phyloP scores from a whole-genome alignment of 2,329 filamentous ascomycete genomes.

The Podosphaera aphanis region DNA sequence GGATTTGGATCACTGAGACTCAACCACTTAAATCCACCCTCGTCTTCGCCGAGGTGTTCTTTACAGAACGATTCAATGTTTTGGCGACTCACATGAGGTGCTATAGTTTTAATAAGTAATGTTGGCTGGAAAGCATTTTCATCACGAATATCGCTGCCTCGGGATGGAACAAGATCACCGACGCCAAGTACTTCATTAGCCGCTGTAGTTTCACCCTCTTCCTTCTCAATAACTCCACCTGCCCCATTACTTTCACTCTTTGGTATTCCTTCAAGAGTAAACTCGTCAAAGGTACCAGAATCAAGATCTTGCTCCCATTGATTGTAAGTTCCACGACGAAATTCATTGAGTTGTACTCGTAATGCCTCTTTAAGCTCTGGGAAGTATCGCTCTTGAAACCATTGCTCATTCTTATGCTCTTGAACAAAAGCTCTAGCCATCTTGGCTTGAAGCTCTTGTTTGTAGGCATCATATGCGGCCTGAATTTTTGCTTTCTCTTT shows the following conservation, averaged over 20 bases:
- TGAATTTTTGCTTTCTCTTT: constrained; percentile 63
- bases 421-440: constrained; percentile 81
- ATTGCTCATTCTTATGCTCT: constrained; percentile 85
- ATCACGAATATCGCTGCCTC: constrained; percentile 69
- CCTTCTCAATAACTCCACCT: constrained; percentile 71
- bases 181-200: constrained; percentile 84
- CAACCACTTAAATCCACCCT: constrained; percentile 86
- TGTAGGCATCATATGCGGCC: constrained; percentile 40
- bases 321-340: constrained; percentile 52
- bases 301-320: constrained; percentile 83
- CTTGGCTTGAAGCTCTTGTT: constrained; percentile 44
- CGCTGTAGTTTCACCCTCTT: constrained; percentile 81
- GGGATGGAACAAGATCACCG: constrained; percentile 65
- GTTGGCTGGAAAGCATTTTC: constrained; percentile 76
- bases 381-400: constrained; percentile 91
- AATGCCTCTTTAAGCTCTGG: constrained; percentile 58
- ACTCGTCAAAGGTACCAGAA: constrained; percentile 72
- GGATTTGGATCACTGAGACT: constrained; percentile 94
- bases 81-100: constrained; percentile 77
- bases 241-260: constrained; percentile 79
- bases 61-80: constrained; percentile 90
- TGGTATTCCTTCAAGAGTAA: constrained; percentile 78
- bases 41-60: constrained; percentile 73
- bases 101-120: constrained; percentile 90
- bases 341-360: constrained; percentile 52